Conservation (phyloP, 352 stramenopile species). For the Poterioochromonas sp. region DNA sequence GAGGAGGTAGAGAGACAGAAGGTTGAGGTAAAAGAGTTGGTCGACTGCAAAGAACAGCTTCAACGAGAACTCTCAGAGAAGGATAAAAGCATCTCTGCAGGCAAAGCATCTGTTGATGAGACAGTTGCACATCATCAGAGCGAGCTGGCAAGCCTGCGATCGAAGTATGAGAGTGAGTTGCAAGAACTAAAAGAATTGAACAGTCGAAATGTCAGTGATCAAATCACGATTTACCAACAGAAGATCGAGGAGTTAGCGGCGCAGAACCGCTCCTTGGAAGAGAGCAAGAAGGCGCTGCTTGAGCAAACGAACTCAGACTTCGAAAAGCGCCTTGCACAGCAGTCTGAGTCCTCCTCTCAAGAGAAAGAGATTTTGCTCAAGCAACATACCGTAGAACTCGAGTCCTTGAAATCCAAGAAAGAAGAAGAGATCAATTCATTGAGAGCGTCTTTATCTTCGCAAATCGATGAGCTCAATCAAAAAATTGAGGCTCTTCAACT, state of each 20-base stretch:
- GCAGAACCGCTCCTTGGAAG: neutral
- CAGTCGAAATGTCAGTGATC: too few relatives aligned
- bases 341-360: neutral
- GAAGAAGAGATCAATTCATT: too few relatives aligned
- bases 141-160: neutral
- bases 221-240: too few relatives aligned
- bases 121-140: neutral
- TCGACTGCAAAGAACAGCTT: too few relatives aligned
- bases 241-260: neutral
- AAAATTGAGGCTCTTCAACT: too few relatives aligned
- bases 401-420: too few relatives aligned
- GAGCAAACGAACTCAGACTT: neutral
- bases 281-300: neutral
- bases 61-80: too few relatives aligned
- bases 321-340: neutral
- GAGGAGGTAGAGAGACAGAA: too few relatives aligned
- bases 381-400: neutral
- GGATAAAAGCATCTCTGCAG: too few relatives aligned
- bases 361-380: neutral
- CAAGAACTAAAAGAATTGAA: conserved; percentile 12
- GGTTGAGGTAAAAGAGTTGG: too few relatives aligned
- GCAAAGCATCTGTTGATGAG: neutral
- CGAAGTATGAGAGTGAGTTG: neutral
- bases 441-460: too few relatives aligned
- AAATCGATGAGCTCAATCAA: too few relatives aligned